These are phyloP conservation scores for Botrytis hyacinthi DNA, from an alignment of 2,329 filamentous ascomycete genomes.

Conservation along the genomic window DNA sequence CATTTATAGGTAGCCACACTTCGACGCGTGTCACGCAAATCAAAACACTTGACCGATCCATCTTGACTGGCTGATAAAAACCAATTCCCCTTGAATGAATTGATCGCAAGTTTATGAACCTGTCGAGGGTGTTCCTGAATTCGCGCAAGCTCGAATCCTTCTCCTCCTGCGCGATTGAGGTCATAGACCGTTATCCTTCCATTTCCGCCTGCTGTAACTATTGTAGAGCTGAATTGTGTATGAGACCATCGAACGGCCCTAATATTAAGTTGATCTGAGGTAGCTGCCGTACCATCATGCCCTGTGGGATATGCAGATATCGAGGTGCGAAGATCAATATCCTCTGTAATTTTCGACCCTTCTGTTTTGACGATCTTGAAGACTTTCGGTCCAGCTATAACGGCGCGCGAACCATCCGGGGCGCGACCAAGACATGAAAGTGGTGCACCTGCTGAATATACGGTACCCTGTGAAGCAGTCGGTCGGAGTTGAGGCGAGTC, in stretches of 20 bases:
- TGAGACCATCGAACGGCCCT: constrained; percentile 60
- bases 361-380: constrained; percentile 57
- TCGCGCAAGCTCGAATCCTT: constrained; percentile 50
- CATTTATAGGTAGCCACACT: constrained; percentile 48
- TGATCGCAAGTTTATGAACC: constrained; percentile 62
- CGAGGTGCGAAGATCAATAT: constrained; percentile 55
- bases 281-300: constrained; percentile 42
- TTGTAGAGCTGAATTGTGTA: constrained; percentile 46
- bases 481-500: constrained; percentile 35
- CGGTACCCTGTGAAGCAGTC: constrained; percentile 52
- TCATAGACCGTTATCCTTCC: constrained; percentile 66
- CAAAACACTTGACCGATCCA: constrained; percentile 60
- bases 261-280: constrained; percentile 60
- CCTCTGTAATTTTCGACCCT: constrained; percentile 51
- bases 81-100: constrained; percentile 56
- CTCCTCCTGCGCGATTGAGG: constrained; percentile 48
- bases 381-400: constrained; percentile 59
- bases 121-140: constrained; percentile 63
- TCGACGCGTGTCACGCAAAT: constrained; percentile 52
- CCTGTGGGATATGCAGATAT: constrained; percentile 51
- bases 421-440: constrained; percentile 59
- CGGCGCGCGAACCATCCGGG: constrained; percentile 53
- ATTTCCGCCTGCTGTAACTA: constrained; percentile 62
- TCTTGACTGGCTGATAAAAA: constrained; percentile 64
- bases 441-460: constrained; percentile 51